A percentile compares a stretch with the other conserved stretches of the same genome.
Evolutionary conservation across 2,329 filamentous ascomycete species (phyloP).

Genomic region (Leptoxyphium fumago): DNA sequence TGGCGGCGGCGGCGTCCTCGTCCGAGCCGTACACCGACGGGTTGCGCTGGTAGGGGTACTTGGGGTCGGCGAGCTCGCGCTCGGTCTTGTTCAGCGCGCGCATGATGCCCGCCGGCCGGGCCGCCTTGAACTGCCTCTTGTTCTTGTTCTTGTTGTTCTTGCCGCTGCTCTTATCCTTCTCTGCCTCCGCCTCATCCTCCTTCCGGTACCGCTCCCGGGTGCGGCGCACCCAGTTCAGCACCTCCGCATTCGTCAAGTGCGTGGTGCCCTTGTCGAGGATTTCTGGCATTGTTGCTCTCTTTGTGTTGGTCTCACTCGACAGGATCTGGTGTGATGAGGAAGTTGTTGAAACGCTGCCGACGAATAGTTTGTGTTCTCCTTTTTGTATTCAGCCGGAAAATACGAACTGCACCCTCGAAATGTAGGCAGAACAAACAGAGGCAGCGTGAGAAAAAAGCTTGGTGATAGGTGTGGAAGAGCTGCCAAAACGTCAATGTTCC

Average conservation of each 20-base stretch:
- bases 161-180: constrained; percentile 9
- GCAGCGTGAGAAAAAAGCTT: too few relatives aligned
- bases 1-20: constrained; percentile 8
- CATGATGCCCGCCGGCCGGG: constrained; percentile 18
- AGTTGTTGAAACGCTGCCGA: too few relatives aligned
- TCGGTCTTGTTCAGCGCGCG: constrained; percentile 16
- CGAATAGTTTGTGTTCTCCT: too few relatives aligned
- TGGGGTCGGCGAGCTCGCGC: constrained; percentile 14
- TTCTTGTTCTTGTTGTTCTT: constrained; percentile 4
- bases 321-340: too few relatives aligned
- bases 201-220: constrained; percentile 17
- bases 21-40: constrained; percentile 12
- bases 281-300: constrained; percentile 11
- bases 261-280: constrained; percentile 23
- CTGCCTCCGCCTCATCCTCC: constrained; percentile 18
- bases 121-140: background rate
- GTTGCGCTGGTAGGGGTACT: constrained; percentile 17
- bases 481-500: too few relatives aligned
- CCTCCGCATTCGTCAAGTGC: constrained; percentile 21
- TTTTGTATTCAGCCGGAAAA: too few relatives aligned
- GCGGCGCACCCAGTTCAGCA: constrained; percentile 18
- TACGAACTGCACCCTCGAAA: too few relatives aligned
- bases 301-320: too few relatives aligned
- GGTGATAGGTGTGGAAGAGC: too few relatives aligned
- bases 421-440: too few relatives aligned